phyloP scores from a whole-genome alignment of 2,329 filamentous ascomycete species.

The Neonectria coccinea region DNA sequence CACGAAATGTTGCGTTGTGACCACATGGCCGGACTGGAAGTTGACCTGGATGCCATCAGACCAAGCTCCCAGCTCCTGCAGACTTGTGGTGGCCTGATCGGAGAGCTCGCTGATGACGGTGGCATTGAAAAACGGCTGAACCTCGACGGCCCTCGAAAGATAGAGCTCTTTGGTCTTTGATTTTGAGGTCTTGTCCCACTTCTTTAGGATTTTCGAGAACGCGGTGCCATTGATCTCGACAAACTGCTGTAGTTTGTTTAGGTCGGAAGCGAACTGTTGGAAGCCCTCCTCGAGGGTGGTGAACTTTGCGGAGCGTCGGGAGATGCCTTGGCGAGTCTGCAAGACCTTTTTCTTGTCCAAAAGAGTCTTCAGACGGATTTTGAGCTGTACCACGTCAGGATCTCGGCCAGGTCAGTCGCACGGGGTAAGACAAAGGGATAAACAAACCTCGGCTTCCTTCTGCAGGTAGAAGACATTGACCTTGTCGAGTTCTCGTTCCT shows the following conservation, averaged over 20 bases:
- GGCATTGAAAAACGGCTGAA: conserved; percentile 98
- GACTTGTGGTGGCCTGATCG: conserved; percentile 95
- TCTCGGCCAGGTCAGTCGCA: neutral
- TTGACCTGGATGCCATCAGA: conserved; percentile 94
- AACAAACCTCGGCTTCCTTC: conserved; percentile 92
- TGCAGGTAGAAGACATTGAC: conserved; percentile 98
- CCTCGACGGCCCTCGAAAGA: conserved; percentile 93
- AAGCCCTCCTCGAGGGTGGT: conserved; percentile 96
- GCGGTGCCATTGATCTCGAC: conserved; percentile 98
- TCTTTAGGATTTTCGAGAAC: conserved; percentile 98
- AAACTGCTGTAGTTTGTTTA: conserved; percentile 98
- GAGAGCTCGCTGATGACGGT: conserved; percentile 97
- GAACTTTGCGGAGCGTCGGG: conserved; percentile 91
- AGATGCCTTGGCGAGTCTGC: conserved; percentile 82
- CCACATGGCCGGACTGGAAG: conserved; percentile 77
- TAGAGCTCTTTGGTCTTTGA: conserved; percentile 98
- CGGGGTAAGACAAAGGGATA: neutral
- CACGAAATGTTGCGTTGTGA: conserved; percentile 73
- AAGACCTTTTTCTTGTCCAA: conserved; percentile 95
- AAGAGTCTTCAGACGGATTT: conserved; percentile 89
- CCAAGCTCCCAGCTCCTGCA: conserved; percentile 96
- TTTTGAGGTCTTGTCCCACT: conserved; percentile 99
- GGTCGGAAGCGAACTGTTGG: conserved; percentile 94
- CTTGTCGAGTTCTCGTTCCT: conserved; percentile 98
- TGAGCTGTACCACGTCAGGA: conserved; percentile 71